Percentiles rank a stretch among this genome's conserved stretches.
These are phyloP conservation scores for Malania oleifera DNA, from an alignment of 164 flowering plant genomes.

Conservation along the genomic window DNA sequence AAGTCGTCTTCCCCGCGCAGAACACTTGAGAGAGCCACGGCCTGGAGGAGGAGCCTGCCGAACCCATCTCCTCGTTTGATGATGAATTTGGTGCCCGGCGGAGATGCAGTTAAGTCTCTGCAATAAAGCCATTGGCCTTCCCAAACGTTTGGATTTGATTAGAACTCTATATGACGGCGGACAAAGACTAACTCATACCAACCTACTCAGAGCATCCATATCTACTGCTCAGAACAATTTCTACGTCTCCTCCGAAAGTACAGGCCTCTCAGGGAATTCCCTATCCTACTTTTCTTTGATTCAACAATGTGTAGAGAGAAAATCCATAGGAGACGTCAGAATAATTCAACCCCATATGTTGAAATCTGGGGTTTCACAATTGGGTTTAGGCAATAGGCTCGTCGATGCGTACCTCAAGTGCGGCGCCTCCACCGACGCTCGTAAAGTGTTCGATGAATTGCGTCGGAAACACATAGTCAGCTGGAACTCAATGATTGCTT, in stretches of 20 bases:
- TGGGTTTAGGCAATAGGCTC: slow-evolving; percentile 32
- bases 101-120: slow-evolving; percentile 8
- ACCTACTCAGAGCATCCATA: not conserved
- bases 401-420: slow-evolving; percentile 36
- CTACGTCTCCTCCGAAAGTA: not conserved
- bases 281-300: slow-evolving; percentile 26
- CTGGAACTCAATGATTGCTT: slow-evolving; percentile 54
- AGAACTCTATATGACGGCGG: slow-evolving; percentile 4
- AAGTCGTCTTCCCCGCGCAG: no score
- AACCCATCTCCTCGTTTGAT: no score
- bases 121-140: slow-evolving; percentile 1
- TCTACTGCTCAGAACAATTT: slow-evolving; percentile 1
- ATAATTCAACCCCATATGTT: slow-evolving; percentile 31
- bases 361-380: slow-evolving; percentile 28
- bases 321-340: slow-evolving; percentile 17
- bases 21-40: no score
- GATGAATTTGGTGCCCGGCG: no score
- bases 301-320: slow-evolving; percentile 25
- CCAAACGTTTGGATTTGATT: not conserved
- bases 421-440: slow-evolving; percentile 28
- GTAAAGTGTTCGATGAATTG: slow-evolving; percentile 48
- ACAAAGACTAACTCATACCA: slow-evolving; percentile 1
- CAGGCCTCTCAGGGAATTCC: slow-evolving; percentile 2
- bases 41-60: no score
- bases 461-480: slow-evolving; percentile 34